Base-by-base conservation (phyloP, 106 monocot genomes). In the Amphibolis antarctica region DNA sequence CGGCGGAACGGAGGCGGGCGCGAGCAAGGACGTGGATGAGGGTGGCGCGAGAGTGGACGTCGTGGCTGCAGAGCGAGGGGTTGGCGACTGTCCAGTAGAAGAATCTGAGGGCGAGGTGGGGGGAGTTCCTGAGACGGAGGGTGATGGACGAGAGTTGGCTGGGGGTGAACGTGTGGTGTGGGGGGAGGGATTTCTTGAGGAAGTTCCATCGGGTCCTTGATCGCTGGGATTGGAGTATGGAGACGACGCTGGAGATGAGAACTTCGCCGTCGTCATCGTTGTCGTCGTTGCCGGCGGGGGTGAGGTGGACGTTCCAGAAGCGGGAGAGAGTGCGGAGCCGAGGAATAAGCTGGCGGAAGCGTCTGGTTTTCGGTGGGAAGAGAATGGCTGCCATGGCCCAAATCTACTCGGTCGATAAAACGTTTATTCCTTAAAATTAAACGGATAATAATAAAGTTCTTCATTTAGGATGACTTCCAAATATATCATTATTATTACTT, bases 21-120 rank as follows among this genome's bases (percentile, higher is more conserved):
- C 80, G 78, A 51, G 85, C 80, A 69, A 78, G 74, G 70, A 78
- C 66, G 65, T 82, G 82, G 71, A 67, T 55, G 63, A 78, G 57
- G 64, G 56, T 42, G 19, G 72, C 63, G 26, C 55, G 56, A 64
- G 78, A 18, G 68, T 63, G 47, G 75, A 69, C 72, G 42, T 62
- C 57, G 55, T 64, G 73, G 62, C 10, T 42, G 65, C 71, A 59
- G 67, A 55, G 49, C 22, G 54, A 65, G 59, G 11, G 47, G 69
- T 68, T 63, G 67, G 44, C 48, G 28, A 44, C 12, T 6, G 69
- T 67, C 67, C 70, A 74, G 5, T 28, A 44, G 68, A 77, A 80
- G 77, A 84, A 80, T 62, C 67, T 60, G 63, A 80, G 74, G 64
- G 84, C 76, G 62, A 80, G 70, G 66, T 57, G 75, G 22, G 85